Conservation (phyloP, 2,329 filamentous ascomycete species). For the Fusarium liriodendri region DNA sequence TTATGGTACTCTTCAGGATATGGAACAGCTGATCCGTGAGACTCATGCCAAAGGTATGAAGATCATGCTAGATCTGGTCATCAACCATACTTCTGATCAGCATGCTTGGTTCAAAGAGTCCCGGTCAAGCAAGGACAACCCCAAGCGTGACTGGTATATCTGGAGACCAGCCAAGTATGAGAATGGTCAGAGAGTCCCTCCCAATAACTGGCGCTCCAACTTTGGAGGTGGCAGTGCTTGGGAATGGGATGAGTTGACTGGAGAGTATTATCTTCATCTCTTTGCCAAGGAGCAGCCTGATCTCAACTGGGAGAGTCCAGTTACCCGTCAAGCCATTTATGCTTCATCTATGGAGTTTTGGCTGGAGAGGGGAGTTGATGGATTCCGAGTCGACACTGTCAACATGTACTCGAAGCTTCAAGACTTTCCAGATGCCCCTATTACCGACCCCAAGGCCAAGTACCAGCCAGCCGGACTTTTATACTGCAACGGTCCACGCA, state of each 20-base stretch:
- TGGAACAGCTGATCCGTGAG: constrained; percentile 39
- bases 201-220: constrained; percentile 79
- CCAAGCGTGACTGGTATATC: constrained; percentile 71
- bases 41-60: constrained; percentile 38
- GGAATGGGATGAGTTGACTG: constrained; percentile 78
- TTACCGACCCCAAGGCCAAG: constrained; percentile 57
- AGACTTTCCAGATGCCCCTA: constrained; percentile 67
- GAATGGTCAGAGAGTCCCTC: constrained; percentile 72
- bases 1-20: constrained; percentile 40
- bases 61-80: constrained; percentile 41
- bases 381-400: constrained; percentile 81
- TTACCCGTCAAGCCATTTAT: constrained; percentile 76
- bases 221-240: constrained; percentile 72
- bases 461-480: constrained; percentile 66
- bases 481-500: constrained; percentile 75
- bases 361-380: constrained; percentile 78
- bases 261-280: constrained; percentile 81
- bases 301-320: constrained; percentile 84
- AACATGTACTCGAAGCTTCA: constrained; percentile 77
- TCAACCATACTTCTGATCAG: constrained; percentile 41
- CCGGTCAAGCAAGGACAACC: constrained; percentile 24
- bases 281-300: constrained; percentile 84
- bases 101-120: constrained; percentile 43
- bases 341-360: constrained; percentile 80
- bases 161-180: constrained; percentile 64